phyloP scores from a whole-genome alignment of 1,284 basidiomycete species.

The Ceratobasidium sp. region DNA sequence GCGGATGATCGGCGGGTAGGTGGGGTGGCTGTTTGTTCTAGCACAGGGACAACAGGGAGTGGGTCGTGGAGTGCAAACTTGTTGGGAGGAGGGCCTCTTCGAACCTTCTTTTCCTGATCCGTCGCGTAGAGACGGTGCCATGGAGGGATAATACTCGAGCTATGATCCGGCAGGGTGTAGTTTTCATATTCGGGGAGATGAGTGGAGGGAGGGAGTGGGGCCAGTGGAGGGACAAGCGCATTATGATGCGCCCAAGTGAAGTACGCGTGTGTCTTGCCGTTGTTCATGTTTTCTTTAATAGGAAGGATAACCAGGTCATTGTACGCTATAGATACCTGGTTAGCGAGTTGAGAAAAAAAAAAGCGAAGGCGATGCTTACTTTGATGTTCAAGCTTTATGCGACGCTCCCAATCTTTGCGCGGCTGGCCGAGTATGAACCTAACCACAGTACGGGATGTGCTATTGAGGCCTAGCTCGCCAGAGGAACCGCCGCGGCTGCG shows the following conservation, averaged over 20 bases:
- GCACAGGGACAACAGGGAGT: background rate
- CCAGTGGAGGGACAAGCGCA: conserved; percentile 86
- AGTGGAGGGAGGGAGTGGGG: conserved; percentile 30
- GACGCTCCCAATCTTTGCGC: conserved; percentile 76
- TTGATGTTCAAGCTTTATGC: conserved; percentile 90
- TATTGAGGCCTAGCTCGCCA: conserved; percentile 68
- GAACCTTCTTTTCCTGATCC: background rate
- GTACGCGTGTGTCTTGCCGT: conserved; percentile 84
- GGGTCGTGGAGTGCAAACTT: conserved; percentile 43
- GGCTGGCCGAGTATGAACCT: conserved; percentile 93
- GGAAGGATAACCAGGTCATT: conserved; percentile 90
- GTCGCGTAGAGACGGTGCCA: conserved; percentile 23
- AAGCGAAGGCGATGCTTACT: conserved; percentile 61
- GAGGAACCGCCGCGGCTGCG: conserved; percentile 77
- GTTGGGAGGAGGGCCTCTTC: conserved; percentile 41
- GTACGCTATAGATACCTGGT: conserved; percentile 63
- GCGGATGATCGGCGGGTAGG: conserved; percentile 39
- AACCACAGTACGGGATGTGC: conserved; percentile 87
- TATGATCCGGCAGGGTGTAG: conserved; percentile 17
- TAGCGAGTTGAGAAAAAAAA: conserved; percentile 47
- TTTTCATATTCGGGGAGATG: conserved; percentile 11
- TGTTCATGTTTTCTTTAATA: conserved; percentile 89
- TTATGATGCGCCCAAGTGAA: conserved; percentile 90
- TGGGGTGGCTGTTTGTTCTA: conserved; percentile 36
- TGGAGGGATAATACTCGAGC: conserved; percentile 21